Conservation (phyloP, 768 basidiomycete species). For the Leccinellum rugosiceps region DNA sequence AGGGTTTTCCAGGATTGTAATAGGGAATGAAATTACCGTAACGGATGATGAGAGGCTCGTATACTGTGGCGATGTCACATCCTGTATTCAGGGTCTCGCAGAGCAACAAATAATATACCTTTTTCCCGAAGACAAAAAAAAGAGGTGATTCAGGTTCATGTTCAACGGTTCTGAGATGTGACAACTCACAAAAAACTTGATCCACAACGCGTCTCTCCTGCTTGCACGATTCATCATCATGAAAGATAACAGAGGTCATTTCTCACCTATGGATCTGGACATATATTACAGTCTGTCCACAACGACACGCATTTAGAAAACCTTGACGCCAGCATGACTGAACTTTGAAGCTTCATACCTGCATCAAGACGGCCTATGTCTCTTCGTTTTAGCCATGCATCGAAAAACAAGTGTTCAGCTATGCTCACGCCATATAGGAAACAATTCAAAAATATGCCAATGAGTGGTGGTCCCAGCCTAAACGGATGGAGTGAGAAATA, state of each 20-base stretch:
- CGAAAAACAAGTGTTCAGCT: no score
- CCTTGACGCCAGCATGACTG: background rate
- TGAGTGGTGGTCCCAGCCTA: background rate
- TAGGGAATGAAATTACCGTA: constrained; percentile 35
- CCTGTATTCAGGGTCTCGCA: constrained; percentile 47
- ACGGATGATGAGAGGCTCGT: constrained; percentile 43
- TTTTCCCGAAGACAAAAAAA: background rate
- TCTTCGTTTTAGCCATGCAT: background rate
- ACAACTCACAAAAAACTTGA: constrained; percentile 42
- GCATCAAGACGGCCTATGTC: background rate
- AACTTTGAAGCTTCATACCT: background rate
- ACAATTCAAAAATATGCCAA: background rate
- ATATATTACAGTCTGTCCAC: background rate
- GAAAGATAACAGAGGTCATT: background rate
- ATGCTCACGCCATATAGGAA: background rate
- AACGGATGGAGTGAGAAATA: background rate
- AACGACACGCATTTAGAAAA: background rate
- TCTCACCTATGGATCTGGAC: constrained; percentile 35
- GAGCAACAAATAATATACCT: constrained; percentile 44
- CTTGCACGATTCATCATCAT: background rate
- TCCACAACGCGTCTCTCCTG: constrained; percentile 42
- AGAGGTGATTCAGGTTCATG: background rate
- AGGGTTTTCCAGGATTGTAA: background rate
- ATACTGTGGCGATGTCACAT: constrained; percentile 45
- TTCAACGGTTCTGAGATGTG: background rate